phyloP scores from a whole-genome alignment of 2,329 filamentous ascomycete species.

The Stagonosporopsis tanaceti region DNA sequence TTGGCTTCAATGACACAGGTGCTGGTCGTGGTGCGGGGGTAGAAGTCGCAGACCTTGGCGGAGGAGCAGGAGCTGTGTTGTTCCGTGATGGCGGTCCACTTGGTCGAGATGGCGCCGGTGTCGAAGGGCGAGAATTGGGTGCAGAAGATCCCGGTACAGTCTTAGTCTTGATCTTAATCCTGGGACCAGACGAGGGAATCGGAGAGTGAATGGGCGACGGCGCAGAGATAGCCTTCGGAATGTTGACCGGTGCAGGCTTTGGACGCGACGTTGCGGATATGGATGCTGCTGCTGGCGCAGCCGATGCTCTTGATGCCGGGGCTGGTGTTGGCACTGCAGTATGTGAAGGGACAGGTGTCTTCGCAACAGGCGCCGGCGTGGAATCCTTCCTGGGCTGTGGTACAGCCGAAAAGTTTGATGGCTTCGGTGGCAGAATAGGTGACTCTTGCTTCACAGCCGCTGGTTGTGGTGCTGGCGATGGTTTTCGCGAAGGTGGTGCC shows the following conservation, averaged over 20 bases:
- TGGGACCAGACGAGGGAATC: constrained; percentile 34
- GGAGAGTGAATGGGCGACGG: constrained; percentile 36
- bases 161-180: constrained; percentile 41
- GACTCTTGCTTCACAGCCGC: constrained; percentile 24
- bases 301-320: constrained; percentile 10
- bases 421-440: constrained; percentile 27
- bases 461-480: constrained; percentile 26
- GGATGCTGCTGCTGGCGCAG: constrained; percentile 10
- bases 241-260: constrained; percentile 25
- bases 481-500: constrained; percentile 23
- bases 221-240: constrained; percentile 28
- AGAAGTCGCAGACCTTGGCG: constrained; percentile 12
- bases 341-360: constrained; percentile 20
- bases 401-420: constrained; percentile 18
- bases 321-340: constrained; percentile 8
- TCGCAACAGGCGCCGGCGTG: constrained; percentile 26
- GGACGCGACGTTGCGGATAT: constrained; percentile 17
- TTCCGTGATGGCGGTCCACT: constrained; percentile 26
- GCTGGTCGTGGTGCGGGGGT: constrained; percentile 21
- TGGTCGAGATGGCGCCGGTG: constrained; percentile 21
- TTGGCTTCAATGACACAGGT: constrained; percentile 7
- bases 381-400: constrained; percentile 27
- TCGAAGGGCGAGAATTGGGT: constrained; percentile 31
- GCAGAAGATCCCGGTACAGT: constrained; percentile 27
- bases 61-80: constrained; percentile 19